Evolutionary conservation across 257 asterid genomes (phyloP), one percentile per base, ranked within the genome.

Genomic region (Solanum stenotomum): DNA sequence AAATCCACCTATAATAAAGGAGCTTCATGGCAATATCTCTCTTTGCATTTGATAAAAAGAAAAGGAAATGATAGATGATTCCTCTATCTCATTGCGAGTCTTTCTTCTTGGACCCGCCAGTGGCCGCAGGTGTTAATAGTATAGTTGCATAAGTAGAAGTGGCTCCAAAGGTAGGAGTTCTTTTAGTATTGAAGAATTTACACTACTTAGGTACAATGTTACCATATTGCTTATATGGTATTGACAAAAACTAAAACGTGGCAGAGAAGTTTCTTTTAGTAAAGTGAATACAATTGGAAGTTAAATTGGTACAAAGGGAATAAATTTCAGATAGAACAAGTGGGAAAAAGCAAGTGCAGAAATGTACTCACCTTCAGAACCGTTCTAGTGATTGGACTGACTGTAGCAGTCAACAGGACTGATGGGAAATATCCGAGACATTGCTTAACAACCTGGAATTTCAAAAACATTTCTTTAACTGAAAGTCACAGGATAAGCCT

Each of bases 321-420:
- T 46, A 42, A 86, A 72, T 25, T 87, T 82, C 83, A 88, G 89
- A 71, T 49, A 87, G 42, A 56, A 77, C 75, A 46, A 85, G 71
- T 74, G 31, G 35, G 83, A 85, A 83, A 88, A 42, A 89, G 75
- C 49, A 78, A 25, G 33, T 87, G 86, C 87, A 90, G 59, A 86
- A 89, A 74, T 59, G 90, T 33, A 88, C 83, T 86, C 92, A 97
- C 99, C 99, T 97, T 97, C 86, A 97, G 94, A 90, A 97, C 99
- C 52, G 99, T 97, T 92, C 99, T 95, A 38, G 99, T 97, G 89
- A 97, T 97, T 87, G 99, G 99, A 93, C 99, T 97, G 38, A 97
- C 98, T 89, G 96, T 95, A 85, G 98, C 98, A 87, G 93, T 93
- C 92, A 97, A 92, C 91, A 92, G 92, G 88, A 97, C 94, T 93